These are phyloP conservation scores for Metarhizium sp. DNA, from an alignment of 2,329 filamentous ascomycete species.

Conservation along the genomic window DNA sequence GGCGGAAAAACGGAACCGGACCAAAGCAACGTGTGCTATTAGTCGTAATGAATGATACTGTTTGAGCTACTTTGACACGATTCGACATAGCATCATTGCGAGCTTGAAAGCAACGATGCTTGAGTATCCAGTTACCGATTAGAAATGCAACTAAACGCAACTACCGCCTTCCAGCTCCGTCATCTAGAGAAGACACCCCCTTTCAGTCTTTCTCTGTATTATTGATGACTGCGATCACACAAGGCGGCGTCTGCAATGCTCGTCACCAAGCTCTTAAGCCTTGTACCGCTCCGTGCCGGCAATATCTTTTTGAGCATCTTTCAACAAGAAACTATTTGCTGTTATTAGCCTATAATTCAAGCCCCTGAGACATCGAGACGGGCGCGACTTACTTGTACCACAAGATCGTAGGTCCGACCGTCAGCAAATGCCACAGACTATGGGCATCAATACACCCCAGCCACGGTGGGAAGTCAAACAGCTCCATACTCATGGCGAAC, in stretches of 20 bases:
- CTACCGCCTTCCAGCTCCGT: not conserved
- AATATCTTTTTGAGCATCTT: conserved; percentile 76
- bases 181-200: not conserved
- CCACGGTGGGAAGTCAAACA: conserved; percentile 87
- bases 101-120: not conserved
- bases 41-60: not conserved
- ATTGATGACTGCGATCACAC: not conserved
- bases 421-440: conserved; percentile 91
- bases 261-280: conserved; percentile 24
- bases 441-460: conserved; percentile 82
- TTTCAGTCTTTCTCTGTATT: not conserved
- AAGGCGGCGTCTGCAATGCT: not conserved
- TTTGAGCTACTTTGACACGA: not conserved
- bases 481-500: conserved; percentile 87
- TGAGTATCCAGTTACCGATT: not conserved
- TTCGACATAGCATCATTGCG: not conserved
- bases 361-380: not conserved
- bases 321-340: conserved; percentile 65
- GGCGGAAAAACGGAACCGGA: not conserved
- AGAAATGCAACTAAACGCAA: not conserved
- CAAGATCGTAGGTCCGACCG: conserved; percentile 75
- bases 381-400: conserved; percentile 78
- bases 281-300: conserved; percentile 60
- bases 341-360: not conserved
- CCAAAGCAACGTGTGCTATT: not conserved